Evolutionary conservation across 1,284 basidiomycete species (phyloP).

Genomic region (Chiua sp.): DNA sequence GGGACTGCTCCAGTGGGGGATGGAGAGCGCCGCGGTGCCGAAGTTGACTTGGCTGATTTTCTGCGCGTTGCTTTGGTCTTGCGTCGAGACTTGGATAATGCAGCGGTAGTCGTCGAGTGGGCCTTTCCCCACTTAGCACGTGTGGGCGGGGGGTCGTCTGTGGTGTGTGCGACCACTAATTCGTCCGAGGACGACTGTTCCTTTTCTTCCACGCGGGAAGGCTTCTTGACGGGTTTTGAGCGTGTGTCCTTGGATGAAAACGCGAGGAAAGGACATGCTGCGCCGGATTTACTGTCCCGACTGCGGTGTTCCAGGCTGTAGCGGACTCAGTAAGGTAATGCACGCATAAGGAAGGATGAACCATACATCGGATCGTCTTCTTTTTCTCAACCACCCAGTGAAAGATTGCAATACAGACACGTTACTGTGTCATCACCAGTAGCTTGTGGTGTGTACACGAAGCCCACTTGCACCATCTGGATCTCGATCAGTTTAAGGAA

Average conservation of each 20-base stretch:
- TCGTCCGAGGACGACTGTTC: slow-evolving; percentile 25
- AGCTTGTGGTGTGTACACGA: slow-evolving; percentile 71
- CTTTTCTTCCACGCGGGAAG: neutral
- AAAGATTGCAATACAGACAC: slow-evolving; percentile 79
- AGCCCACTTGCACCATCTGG: slow-evolving; percentile 86
- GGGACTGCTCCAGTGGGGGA: slow-evolving; percentile 13
- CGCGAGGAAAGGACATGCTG: slow-evolving; percentile 58
- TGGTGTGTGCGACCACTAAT: neutral
- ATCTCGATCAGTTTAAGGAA: slow-evolving; percentile 3
- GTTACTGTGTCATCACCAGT: slow-evolving; percentile 74
- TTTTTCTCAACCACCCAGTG: slow-evolving; percentile 80
- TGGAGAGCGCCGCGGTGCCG: slow-evolving; percentile 17
- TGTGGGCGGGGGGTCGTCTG: slow-evolving; percentile 10
- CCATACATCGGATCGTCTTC: slow-evolving; percentile 80
- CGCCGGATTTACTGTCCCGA: slow-evolving; percentile 53
- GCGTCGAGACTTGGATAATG: slow-evolving; percentile 27
- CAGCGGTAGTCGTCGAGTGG: slow-evolving; percentile 19
- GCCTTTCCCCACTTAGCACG: slow-evolving; percentile 24
- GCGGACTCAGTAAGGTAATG: slow-evolving; percentile 14
- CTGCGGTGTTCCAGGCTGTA: slow-evolving; percentile 68
- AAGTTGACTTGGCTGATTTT: slow-evolving; percentile 22
- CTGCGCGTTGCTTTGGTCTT: slow-evolving; percentile 27
- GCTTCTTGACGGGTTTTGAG: slow-evolving; percentile 9
- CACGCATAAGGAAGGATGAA: neutral
- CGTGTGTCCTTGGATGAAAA: slow-evolving; percentile 14